phyloP scores from a whole-genome alignment of 345 rosid genomes.

The Sisymbrium irio region DNA sequence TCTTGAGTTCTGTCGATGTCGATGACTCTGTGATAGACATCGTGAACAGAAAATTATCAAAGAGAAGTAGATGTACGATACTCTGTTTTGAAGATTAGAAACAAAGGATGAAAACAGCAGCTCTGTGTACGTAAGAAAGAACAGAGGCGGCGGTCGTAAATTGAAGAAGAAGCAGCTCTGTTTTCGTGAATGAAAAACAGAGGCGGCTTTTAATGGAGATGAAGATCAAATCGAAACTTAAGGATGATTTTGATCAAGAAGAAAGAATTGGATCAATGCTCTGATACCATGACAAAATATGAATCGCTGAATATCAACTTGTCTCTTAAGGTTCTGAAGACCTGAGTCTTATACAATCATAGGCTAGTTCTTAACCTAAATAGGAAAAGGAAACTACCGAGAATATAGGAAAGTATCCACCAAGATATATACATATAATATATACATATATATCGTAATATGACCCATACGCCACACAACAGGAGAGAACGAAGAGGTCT shows the following conservation, averaged over 20 bases:
- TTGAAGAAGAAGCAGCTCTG: no score
- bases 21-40: neutral
- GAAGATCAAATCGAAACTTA: neutral
- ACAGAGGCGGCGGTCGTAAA: no score
- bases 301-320: neutral
- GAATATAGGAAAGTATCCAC: neutral
- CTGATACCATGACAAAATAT: neutral
- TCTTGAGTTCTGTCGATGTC: neutral
- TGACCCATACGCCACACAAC: no score
- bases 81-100: no score
- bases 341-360: neutral
- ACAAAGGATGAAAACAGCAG: no score
- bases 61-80: no score
- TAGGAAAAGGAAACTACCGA: neutral
- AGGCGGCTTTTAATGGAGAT: neutral
- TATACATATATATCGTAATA: no score
- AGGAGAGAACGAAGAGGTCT: no score
- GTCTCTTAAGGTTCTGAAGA: neutral
- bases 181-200: no score
- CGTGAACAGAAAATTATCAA: no score
- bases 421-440: neutral
- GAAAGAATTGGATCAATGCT: neutral
- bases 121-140: no score
- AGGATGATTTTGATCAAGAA: neutral
- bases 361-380: neutral